These are phyloP conservation scores for Pachysandra terminalis DNA, from an alignment of 164 flowering plant genomes.

Conservation along the genomic window DNA sequence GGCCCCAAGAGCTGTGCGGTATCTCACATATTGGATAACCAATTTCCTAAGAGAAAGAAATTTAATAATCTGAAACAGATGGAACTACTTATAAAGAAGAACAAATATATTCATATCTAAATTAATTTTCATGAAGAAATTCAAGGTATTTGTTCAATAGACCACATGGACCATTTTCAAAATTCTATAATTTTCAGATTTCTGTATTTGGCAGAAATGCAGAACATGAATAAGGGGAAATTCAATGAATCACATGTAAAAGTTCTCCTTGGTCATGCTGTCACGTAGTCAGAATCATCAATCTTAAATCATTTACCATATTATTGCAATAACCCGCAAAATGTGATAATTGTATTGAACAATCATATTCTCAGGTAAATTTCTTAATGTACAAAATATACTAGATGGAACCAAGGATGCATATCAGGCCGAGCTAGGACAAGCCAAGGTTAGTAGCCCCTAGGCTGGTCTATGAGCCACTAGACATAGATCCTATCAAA, in stretches of 20 bases:
- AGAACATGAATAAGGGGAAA: background rate
- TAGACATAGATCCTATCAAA: no score
- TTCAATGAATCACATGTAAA: background rate
- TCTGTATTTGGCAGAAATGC: background rate
- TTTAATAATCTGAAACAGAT: background rate
- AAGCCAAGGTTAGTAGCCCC: no score
- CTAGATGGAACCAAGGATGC: background rate
- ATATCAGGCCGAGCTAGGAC: no score
- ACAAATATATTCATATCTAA: no score
- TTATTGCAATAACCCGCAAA: background rate
- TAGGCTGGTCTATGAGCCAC: no score
- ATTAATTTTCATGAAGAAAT: no score
- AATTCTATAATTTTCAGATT: no score
- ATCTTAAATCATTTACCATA: background rate
- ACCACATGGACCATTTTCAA: background rate
- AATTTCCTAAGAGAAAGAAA: no score
- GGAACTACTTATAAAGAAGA: background rate
- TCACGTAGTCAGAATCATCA: background rate
- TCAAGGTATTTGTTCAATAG: background rate
- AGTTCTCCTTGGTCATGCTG: background rate
- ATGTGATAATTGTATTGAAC: background rate
- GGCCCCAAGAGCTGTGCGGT: conserved; percentile 76
- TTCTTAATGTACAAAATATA: background rate
- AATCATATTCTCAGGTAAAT: background rate
- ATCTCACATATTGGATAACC: conserved; percentile 71